These are phyloP conservation scores for Trichoderma sp. DNA, from an alignment of 2,329 filamentous ascomycete species.

Conservation along the genomic window DNA sequence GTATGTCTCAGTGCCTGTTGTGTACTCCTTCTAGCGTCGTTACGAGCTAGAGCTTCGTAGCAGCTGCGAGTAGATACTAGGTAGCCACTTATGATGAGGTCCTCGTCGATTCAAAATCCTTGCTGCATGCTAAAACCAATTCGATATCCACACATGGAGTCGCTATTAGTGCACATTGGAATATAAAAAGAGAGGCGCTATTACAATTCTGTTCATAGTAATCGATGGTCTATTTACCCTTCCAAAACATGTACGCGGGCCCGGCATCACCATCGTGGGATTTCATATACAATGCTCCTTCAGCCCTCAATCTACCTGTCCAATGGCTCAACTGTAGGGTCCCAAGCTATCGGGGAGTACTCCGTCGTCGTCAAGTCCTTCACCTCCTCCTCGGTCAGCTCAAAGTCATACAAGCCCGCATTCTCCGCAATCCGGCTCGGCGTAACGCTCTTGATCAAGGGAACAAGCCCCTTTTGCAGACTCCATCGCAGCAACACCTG, in stretches of 20 bases:
- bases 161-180: not conserved
- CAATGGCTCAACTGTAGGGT: conserved; percentile 53
- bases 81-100: no score
- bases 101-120: no score
- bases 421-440: conserved; percentile 68
- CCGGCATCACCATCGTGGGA: no score
- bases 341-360: conserved; percentile 59
- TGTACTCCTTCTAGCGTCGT: no score
- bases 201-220: not conserved
- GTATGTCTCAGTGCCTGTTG: no score
- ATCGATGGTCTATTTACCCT: not conserved
- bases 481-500: conserved; percentile 82
- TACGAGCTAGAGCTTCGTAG: no score
- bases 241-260: no score
- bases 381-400: conserved; percentile 56
- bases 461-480: conserved; percentile 74
- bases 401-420: conserved; percentile 56
- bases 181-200: not conserved
- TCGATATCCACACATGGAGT: no score
- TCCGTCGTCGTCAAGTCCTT: conserved; percentile 51
- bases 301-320: conserved; percentile 40
- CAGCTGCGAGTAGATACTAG: no score
- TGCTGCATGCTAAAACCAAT: not conserved
- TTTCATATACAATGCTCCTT: not conserved
- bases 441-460: conserved; percentile 73